These are phyloP conservation scores for Alternaria rosae DNA, from an alignment of 2,329 filamentous ascomycete species.

Conservation along the genomic window DNA sequence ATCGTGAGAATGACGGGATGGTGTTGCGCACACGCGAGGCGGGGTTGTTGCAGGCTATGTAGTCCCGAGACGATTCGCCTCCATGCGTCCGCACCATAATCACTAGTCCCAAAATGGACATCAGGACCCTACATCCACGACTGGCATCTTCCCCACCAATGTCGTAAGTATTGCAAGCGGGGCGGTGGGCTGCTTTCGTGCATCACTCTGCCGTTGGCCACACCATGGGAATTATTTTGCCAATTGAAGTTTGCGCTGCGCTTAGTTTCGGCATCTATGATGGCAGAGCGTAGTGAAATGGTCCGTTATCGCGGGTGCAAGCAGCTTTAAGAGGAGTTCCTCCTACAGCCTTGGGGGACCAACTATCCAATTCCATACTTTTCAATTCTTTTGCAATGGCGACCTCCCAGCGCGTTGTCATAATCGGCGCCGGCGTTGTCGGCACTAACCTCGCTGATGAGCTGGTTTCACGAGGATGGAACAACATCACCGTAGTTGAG, in stretches of 20 bases:
- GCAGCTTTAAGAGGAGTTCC: slow-evolving; percentile 20
- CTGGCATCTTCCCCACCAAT: slow-evolving; percentile 37
- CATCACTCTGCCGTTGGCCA: slow-evolving; percentile 20
- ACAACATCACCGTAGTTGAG: slow-evolving; percentile 69
- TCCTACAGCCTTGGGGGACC: slow-evolving; percentile 1
- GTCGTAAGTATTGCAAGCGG: slow-evolving; percentile 36
- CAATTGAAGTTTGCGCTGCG: slow-evolving; percentile 29
- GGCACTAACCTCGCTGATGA: slow-evolving; percentile 71
- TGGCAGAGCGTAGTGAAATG: slow-evolving; percentile 22
- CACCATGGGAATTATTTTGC: slow-evolving; percentile 32
- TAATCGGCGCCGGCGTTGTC: slow-evolving; percentile 67
- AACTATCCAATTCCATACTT: slow-evolving; percentile 2
- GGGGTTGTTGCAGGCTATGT: slow-evolving; percentile 33
- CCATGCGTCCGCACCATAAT: slow-evolving; percentile 6
- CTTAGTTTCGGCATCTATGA: slow-evolving; percentile 32
- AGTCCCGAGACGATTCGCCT: slow-evolving; percentile 19
- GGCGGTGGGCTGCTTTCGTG: slow-evolving; percentile 19
- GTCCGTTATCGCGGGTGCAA: slow-evolving; percentile 32
- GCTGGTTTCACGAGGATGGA: slow-evolving; percentile 68
- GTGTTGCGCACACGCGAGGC: slow-evolving; percentile 29
- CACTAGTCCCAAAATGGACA: slow-evolving; percentile 34
- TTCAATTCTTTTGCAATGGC: slow-evolving; percentile 26
- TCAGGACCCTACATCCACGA: slow-evolving; percentile 37
- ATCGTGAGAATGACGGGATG: slow-evolving; percentile 6
- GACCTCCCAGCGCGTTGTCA: slow-evolving; percentile 52